Percentiles rank a stretch among this genome's conserved stretches.
phyloP scores from a whole-genome alignment of 2,329 filamentous ascomycete genomes.

The Penicillium sumatraense region DNA sequence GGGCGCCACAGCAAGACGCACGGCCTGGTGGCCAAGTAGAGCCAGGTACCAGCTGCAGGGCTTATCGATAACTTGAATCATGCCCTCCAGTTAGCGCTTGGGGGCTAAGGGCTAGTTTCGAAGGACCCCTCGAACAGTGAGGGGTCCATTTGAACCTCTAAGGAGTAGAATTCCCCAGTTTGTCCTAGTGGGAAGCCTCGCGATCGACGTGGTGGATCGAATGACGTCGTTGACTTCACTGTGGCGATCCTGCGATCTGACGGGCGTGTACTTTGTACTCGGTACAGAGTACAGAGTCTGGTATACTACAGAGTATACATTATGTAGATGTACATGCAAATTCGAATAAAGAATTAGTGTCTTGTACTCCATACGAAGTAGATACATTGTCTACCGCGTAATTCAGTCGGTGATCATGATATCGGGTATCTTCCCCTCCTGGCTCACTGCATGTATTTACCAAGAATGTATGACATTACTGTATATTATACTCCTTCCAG shows the following conservation, averaged over 20 bases:
- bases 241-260: background rate
- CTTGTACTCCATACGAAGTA: too few relatives aligned
- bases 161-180: constrained; percentile 3
- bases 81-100: background rate
- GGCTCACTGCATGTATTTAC: too few relatives aligned
- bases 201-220: constrained; percentile 2
- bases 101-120: background rate
- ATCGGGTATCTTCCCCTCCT: too few relatives aligned
- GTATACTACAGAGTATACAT: too few relatives aligned
- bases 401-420: too few relatives aligned
- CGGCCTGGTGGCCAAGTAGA: constrained; percentile 20
- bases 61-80: constrained; percentile 26
- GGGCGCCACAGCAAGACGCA: constrained; percentile 20
- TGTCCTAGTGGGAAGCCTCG: constrained; percentile 4
- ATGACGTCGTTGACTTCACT: constrained; percentile 27
- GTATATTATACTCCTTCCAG: too few relatives aligned
- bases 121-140: too few relatives aligned
- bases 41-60: constrained; percentile 30
- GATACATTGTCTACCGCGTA: too few relatives aligned
- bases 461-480: too few relatives aligned
- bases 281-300: too few relatives aligned
- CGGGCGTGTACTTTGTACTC: background rate
- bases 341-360: too few relatives aligned
- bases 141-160: background rate
- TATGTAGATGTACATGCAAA: too few relatives aligned